Evolutionary conservation across 176 grass and related monocot genomes (phyloP), one percentile per base, ranked within the genome.

Genomic region (Phoenix dactylifera): DNA sequence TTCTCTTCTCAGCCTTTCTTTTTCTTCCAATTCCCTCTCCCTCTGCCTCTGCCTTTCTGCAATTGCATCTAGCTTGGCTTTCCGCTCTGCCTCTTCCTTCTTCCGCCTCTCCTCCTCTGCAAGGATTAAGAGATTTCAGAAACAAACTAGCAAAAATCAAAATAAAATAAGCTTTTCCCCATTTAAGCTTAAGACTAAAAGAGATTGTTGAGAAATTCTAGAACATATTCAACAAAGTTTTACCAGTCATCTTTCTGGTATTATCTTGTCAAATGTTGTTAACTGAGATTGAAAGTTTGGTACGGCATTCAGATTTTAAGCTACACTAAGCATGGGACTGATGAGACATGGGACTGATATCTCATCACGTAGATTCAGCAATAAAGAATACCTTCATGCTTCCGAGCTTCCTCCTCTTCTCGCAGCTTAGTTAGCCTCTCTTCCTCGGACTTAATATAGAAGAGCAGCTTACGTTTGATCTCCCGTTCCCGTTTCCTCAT

Each of bases 51-150:
- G 87, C 64, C 71, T 92, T 26, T 74, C 81, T 22, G 84, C 87
- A 61, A 97, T 91, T 5, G 93, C 87, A 10, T 92, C 93, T n/a
- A 97, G 76, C 63, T 87, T 97, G 7, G 84, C 81, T 65, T 88
- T 97, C 49, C 55, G 74, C 62, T 97, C 93, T 0, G 73, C 70
- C 49, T 91, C 93, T 35, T 91, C 93, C 72, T 35, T 88, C 60
- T 83, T 97, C 69, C 71, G 79, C 26, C 57, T 91, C 64, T 97
- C 93, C 78, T 97, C 93, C 67, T 97, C 93, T 97, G 84, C 28
- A 79, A 12, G 63, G 12, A 44, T 44, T 44, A 14, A 44, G 9
- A 44, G 35, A 44, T 9, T 44, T 44, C 1, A 44, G 10, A 3
- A 44, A 7, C 35, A 44, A 44, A 9, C 10, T 44, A 44, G 14